Percentiles rank a stretch among this genome's conserved stretches.
These are phyloP conservation scores for Cladophialophora bantiana DNA, from an alignment of 2,329 filamentous ascomycete species.

Conservation along the genomic window DNA sequence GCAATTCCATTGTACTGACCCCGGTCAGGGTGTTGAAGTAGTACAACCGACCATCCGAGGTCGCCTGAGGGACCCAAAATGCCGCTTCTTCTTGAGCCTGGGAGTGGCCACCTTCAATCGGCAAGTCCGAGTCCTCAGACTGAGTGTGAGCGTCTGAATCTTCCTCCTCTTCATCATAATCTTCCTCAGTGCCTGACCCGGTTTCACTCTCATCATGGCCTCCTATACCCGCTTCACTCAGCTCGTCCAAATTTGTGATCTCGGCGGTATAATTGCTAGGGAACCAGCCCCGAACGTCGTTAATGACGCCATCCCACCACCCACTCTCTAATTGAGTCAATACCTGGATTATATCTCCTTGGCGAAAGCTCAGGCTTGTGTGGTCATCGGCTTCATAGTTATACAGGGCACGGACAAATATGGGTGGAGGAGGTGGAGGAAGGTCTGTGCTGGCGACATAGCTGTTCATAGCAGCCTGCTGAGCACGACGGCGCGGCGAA, in stretches of 20 bases:
- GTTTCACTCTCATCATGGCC: constrained; percentile 60
- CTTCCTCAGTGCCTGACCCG: constrained; percentile 63
- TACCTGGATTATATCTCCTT: constrained; percentile 97
- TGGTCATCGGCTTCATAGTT: constrained; percentile 98
- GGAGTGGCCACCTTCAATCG: constrained; percentile 70
- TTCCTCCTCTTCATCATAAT: constrained; percentile 69
- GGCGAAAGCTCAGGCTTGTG: constrained; percentile 94
- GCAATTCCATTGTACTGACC: constrained; percentile 91
- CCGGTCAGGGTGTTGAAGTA: constrained; percentile 99
- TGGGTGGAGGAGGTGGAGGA: constrained; percentile 52
- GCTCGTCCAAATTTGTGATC: constrained; percentile 74
- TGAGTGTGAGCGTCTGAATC: constrained; percentile 72
- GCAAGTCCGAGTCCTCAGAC: constrained; percentile 66
- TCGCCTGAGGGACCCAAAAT: constrained; percentile 98
- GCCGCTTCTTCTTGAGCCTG: constrained; percentile 83
- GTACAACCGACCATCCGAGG: constrained; percentile 87
- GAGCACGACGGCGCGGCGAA: constrained; percentile 40
- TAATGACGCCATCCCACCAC: constrained; percentile 99
- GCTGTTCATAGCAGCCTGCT: constrained; percentile 55
- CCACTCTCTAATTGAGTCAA: constrained; percentile 97
- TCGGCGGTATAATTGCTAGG: constrained; percentile 98
- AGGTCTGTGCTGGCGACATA: constrained; percentile 56
- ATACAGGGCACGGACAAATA: constrained; percentile 95
- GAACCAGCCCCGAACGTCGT: constrained; percentile 96
- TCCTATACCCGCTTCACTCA: constrained; percentile 50